Base-by-base conservation (phyloP, 2,329 filamentous ascomycete genomes). In the Elsinoe fawcettii region DNA sequence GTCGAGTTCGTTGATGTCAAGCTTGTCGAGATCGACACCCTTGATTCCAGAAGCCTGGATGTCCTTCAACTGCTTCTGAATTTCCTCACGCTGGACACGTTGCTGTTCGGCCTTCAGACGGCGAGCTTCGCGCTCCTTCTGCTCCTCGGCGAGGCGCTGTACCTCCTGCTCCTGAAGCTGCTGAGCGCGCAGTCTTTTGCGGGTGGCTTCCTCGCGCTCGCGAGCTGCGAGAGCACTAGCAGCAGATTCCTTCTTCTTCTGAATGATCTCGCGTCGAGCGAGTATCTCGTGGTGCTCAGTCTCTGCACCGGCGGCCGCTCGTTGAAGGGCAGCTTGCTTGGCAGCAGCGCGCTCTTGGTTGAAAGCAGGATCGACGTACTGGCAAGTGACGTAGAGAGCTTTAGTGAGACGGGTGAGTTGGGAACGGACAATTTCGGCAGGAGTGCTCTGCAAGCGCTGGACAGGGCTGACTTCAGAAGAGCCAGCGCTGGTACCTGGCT, bases 221-320 rank as follows among this genome's bases (percentile, higher is more conserved):
- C 88, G 90, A 70, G 86, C 86, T 60, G 93, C 90, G 65, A 91
- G 83, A 46, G 90, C 83, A 71, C 92, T 90, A 9, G 89, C 88
- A n/a, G 90, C 90, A 63, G 90, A 88, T 70, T 96, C 91, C 79
- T 97, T 97, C 76, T 92, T 92, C 80, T 95, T 95, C 70, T 96
- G 87, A 65, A 99, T 99, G 64, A 95, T 74, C 4, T 91, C 87
- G 71, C 95, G 92, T 65, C 93, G 87, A 59, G 86, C 85, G 51
- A 99, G 80, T 43, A 86, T 89, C 34, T 92, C 89, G 60, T 82
- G 80, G 69, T 96, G 91, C 75, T 99, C 93, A 75, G 95, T 80
- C 70, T 93, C 89, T n/a, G 89, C 88, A 60, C 92, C 93, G 62
- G 85, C 87, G 75, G 87, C 84, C 62, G 93, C 90, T 61, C 90